phyloP scores from a whole-genome alignment of 2,329 filamentous ascomycete genomes.

The Trichoderma simmonsii region DNA sequence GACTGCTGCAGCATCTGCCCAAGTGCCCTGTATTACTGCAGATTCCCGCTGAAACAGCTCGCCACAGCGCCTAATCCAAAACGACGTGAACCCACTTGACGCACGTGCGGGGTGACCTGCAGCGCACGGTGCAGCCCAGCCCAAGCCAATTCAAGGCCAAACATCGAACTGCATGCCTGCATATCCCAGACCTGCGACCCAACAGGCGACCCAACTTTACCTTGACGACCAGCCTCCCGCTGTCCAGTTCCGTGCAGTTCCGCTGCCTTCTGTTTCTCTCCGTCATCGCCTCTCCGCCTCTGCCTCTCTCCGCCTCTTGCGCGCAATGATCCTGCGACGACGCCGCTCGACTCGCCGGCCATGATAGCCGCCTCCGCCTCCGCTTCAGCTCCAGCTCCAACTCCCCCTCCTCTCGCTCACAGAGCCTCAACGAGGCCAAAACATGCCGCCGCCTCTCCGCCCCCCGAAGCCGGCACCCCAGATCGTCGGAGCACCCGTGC shows the following conservation, averaged over 20 bases:
- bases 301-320: not conserved
- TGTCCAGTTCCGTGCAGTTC: not conserved
- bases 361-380: conserved; percentile 29
- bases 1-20: not conserved
- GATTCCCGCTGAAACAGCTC: not conserved
- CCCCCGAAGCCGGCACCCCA: conserved; percentile 23
- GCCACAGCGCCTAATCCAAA: not conserved
- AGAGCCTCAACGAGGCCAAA: conserved; percentile 18
- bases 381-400: not conserved
- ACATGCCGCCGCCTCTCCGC: conserved; percentile 19
- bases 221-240: conserved; percentile 19
- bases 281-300: not conserved
- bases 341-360: conserved; percentile 23
- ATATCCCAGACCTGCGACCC: conserved; percentile 22
- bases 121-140: conserved; percentile 29
- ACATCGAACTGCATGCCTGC: conserved; percentile 9
- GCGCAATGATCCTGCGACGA: conserved; percentile 28
- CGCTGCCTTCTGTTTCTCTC: not conserved
- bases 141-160: not conserved
- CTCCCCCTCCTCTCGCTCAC: conserved; percentile 16
- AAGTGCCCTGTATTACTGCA: not conserved
- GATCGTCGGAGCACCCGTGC: conserved; percentile 35
- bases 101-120: conserved; percentile 23
- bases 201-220: conserved; percentile 22
- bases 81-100: not conserved